Base-by-base conservation (phyloP, 768 basidiomycete species). In the Phanerochaete sordida region DNA sequence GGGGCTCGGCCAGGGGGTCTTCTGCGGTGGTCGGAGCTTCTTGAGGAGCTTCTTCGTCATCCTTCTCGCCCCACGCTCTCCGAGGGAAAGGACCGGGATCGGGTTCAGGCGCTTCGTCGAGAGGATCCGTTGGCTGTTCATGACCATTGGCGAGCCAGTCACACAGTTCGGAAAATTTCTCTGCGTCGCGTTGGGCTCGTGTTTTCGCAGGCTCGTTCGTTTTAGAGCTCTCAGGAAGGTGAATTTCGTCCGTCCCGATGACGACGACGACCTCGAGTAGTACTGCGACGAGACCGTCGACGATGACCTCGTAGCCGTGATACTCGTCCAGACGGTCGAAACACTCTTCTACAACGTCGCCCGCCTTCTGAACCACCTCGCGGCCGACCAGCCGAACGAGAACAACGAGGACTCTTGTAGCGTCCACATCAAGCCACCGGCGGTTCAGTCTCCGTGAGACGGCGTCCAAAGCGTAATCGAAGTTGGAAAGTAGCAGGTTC, bases 311-410 rank as follows among this genome's bases (percentile, higher is more conserved):
- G 73, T 99, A 98, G 15, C 95, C 96, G 71, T 98, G 96, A 70
- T 85, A 98, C 64, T 97, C 94, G 67, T 98, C 97, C 21, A 98
- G 78, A 28, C 95, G 86, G 72, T 98, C 96, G 65, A 98, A 98
- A 62, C 96, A 95, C 72, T 97, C 95, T 72, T 97, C 96, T 11
- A 98, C 94, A 11, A 98, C 87, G 71, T 98, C 97, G 15, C 89
- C 87, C 8, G 97, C 95, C 65, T 87, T 86, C 48, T 91, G 86
- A 0, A 98, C 92, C 31, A 98, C 86, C 57, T 91, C 89, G 28
- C 79, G 79, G 0, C 97, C 96, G 7, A 96, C 91, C 13, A 98
- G 79, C 9, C 90, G 86, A 58, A 98, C 83, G 69, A 98, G 85
- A 27, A 95, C 76, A 15, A 85, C 83, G 23, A 99, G 79, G 6